These are phyloP conservation scores for Medicago ruthenica DNA, from an alignment of 306 rosid genomes.

Conservation along the genomic window DNA sequence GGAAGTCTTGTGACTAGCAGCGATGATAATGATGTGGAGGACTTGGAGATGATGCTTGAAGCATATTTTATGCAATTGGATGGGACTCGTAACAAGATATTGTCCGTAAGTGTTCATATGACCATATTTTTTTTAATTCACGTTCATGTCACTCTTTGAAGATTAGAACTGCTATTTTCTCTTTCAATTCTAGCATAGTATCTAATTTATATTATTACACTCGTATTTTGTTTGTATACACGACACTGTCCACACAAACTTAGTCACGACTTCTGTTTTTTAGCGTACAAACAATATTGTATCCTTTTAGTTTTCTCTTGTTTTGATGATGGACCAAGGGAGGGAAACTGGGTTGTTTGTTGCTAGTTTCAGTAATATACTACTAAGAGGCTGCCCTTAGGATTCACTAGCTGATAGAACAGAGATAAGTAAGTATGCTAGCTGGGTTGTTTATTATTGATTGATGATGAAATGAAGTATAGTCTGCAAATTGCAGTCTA, in stretches of 20 bases:
- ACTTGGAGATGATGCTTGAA: slow-evolving; percentile 97
- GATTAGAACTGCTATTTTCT: not conserved
- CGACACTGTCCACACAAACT: not conserved
- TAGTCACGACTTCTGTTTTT: not conserved
- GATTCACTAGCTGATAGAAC: not conserved
- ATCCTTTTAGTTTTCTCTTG: slow-evolving; percentile 33
- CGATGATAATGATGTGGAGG: slow-evolving; percentile 85
- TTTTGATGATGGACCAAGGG: not conserved
- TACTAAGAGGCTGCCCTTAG: slow-evolving; percentile 5
- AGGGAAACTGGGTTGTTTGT: slow-evolving; percentile 28
- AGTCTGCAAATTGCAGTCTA: no score
- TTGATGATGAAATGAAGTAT: no score
- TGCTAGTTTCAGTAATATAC: slow-evolving; percentile 2
- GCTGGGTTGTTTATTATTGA: no score
- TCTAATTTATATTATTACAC: not conserved
- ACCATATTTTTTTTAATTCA: slow-evolving; percentile 19
- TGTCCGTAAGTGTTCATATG: slow-evolving; percentile 73
- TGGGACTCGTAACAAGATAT: slow-evolving; percentile 96
- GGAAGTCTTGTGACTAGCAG: slow-evolving; percentile 74
- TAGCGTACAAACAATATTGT: slow-evolving; percentile 10
- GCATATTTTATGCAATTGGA: slow-evolving; percentile 98
- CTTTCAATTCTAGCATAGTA: not conserved
- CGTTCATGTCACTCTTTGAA: slow-evolving; percentile 21
- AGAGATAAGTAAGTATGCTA: no score
- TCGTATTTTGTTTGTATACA: not conserved